Base-by-base conservation (phyloP, 2,329 filamentous ascomycete genomes). In the Aspergillus bombycis region DNA sequence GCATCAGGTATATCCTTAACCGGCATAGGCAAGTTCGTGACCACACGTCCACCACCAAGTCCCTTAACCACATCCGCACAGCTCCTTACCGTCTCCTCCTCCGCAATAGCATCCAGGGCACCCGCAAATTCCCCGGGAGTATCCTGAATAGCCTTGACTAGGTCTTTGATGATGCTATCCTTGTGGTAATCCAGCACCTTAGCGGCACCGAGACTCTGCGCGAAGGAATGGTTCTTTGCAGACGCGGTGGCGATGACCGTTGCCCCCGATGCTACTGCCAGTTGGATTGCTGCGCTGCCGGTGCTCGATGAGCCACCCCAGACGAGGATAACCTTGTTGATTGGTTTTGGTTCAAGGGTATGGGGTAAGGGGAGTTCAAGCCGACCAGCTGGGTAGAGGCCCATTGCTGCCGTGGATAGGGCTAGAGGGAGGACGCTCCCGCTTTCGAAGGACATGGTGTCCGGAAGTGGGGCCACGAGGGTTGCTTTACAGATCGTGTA, bases 251-350 rank as follows among this genome's bases (percentile, higher is more conserved):
- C 67, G 56, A 81, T 72, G 14, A 80, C 78, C 11, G 68, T 72
- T 45, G 78, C 76, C 3, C 79, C 80, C 19, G 79, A 74, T 21
- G 76, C 77, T 2, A 71, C 70, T 16, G 81, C 75, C 57, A 81
- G 72, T 63, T 83, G 81, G 10, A 82, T 75, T 1, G 76, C 76
- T 23, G 75, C 76, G n/a, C 75, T 74, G 0, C 82, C 81, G 16
- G 81, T 78, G 0, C 77, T 79, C 0, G 78, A 79, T 6, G 78
- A 76, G 2, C 78, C 81, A 30, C 81, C 82, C 76, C 80, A 83
- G 28, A 83, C 67, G 41, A 83, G 62, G 16, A 83, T n/a, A 10
- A 56, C 68, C 41, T 70, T 70, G 6, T 58, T 61, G 3, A 38
- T 50, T 45, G 54, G 74, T 1, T 32, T 56, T 43, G 74, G 68